Conservation (phyloP, 2,329 filamentous ascomycete species). For the Ceratocystis variospora region DNA sequence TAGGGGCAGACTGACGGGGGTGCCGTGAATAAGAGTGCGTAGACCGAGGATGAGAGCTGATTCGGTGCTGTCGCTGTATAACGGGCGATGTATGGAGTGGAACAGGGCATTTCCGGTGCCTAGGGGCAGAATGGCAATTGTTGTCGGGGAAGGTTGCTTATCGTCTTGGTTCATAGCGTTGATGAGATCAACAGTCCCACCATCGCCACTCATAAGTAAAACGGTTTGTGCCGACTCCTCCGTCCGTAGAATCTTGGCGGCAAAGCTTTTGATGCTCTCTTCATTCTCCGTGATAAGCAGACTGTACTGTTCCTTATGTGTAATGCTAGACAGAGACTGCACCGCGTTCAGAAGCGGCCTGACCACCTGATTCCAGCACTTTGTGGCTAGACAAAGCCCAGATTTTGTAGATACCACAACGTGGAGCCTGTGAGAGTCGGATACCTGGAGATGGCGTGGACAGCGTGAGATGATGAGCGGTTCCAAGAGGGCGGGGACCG, state of each 20-base stretch:
- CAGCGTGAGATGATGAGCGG: slow-evolving; percentile 15
- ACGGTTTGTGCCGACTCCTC: slow-evolving; percentile 39
- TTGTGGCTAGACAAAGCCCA: slow-evolving; percentile 42
- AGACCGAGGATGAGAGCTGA: slow-evolving; percentile 38
- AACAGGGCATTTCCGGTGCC: slow-evolving; percentile 54
- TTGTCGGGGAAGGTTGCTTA: slow-evolving; percentile 25
- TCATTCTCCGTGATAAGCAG: slow-evolving; percentile 50
- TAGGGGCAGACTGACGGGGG: slow-evolving; percentile 40
- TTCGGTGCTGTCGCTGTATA: slow-evolving; percentile 31
- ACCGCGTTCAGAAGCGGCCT: slow-evolving; percentile 3
- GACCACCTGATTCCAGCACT: slow-evolving; percentile 12
- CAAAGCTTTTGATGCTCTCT: slow-evolving; percentile 51
- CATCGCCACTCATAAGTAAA: slow-evolving; percentile 74
- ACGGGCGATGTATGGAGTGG: slow-evolving; percentile 46
- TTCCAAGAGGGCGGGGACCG: slow-evolving; percentile 24
- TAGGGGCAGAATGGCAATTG: slow-evolving; percentile 43
- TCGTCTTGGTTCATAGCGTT: slow-evolving; percentile 37
- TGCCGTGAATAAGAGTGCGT: slow-evolving; percentile 46
- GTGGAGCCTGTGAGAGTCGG: slow-evolving; percentile 33
- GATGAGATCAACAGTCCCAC: slow-evolving; percentile 68
- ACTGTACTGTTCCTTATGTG: slow-evolving; percentile 28
- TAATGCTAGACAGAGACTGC: slow-evolving; percentile 18
- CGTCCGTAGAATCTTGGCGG: slow-evolving; percentile 28
- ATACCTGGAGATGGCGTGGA: slow-evolving; percentile 13
- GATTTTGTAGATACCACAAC: slow-evolving; percentile 55